phyloP scores from a whole-genome alignment of 495 filamentous ascomycete species.

The Mytilinidion resinicola region DNA sequence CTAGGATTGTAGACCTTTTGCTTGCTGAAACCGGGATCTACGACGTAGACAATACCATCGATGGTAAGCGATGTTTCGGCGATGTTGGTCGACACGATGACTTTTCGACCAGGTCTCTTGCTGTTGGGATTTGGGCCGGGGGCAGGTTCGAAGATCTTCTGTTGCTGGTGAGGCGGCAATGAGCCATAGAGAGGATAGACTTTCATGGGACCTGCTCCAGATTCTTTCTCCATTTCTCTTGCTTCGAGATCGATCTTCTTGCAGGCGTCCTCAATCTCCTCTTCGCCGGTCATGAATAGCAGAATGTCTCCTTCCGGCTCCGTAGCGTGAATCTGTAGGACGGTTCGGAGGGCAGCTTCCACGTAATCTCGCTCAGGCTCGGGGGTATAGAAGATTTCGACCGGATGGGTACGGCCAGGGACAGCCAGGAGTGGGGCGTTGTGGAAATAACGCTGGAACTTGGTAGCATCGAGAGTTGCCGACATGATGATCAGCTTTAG shows the following conservation, averaged over 20 bases:
- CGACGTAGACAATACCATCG: conserved; percentile 97
- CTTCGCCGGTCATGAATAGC: conserved; percentile 94
- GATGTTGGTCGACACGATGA: conserved; percentile 94
- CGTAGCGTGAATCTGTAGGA: conserved; percentile 89
- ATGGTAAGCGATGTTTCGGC: conserved; percentile 97
- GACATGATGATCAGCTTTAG: conserved; percentile 99
- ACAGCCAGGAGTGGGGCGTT: conserved; percentile 89
- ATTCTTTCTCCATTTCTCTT: conserved; percentile 84
- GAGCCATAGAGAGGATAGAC: conserved; percentile 94
- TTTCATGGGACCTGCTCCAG: conserved; percentile 79
- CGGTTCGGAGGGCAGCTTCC: conserved; percentile 87
- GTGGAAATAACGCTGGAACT: conserved; percentile 98
- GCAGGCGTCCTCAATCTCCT: conserved; percentile 96
- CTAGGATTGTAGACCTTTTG: conserved; percentile 99
- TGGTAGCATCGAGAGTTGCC: conserved; percentile 91
- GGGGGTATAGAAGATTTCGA: conserved; percentile 97
- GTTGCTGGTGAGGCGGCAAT: conserved; percentile 84
- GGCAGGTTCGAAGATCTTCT: conserved; percentile 87
- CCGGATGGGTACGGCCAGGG: conserved; percentile 90
- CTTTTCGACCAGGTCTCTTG: conserved; percentile 86
- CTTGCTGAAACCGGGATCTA: conserved; percentile 98
- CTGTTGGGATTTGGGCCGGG: conserved; percentile 64
- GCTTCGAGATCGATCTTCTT: conserved; percentile 85
- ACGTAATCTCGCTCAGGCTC: conserved; percentile 96
- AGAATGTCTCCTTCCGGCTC: conserved; percentile 93